These are phyloP conservation scores for Eucalyptus marginata DNA, from an alignment of 345 rosid genomes.

Conservation along the genomic window DNA sequence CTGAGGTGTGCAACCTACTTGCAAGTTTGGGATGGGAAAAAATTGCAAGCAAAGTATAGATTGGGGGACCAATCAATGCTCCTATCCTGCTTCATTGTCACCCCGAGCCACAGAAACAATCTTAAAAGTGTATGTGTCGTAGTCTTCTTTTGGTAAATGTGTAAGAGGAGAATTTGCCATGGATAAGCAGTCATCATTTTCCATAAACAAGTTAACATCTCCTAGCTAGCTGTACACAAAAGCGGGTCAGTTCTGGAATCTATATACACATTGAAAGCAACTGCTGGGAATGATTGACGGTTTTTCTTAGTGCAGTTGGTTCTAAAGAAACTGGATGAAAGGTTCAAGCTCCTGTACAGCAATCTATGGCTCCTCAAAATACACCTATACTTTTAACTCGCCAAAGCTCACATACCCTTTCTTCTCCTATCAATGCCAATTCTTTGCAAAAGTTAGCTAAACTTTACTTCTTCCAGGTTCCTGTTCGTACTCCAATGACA, in stretches of 20 bases:
- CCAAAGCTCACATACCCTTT: background rate
- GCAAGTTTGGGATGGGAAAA: background rate
- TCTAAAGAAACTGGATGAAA: background rate
- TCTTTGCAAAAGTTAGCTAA: background rate
- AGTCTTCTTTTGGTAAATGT: background rate
- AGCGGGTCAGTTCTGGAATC: background rate
- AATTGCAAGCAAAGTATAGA: background rate
- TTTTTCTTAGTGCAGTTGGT: background rate
- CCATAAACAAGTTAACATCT: background rate
- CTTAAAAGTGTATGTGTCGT: background rate
- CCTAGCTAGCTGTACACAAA: background rate
- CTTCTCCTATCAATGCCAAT: background rate
- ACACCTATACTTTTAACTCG: background rate
- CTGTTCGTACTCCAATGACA: background rate
- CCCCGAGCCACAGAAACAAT: background rate
- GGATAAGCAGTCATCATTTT: background rate
- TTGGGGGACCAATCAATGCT: background rate
- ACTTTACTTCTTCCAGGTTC: background rate
- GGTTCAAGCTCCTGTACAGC: background rate
- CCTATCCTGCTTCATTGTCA: background rate
- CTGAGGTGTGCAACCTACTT: background rate
- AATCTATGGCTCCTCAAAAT: background rate
- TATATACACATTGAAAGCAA: background rate
- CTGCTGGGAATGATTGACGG: background rate
- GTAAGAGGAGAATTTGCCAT: background rate